phyloP scores from a whole-genome alignment of 805 yeast genomes.

The Peterozyma xylosa region DNA sequence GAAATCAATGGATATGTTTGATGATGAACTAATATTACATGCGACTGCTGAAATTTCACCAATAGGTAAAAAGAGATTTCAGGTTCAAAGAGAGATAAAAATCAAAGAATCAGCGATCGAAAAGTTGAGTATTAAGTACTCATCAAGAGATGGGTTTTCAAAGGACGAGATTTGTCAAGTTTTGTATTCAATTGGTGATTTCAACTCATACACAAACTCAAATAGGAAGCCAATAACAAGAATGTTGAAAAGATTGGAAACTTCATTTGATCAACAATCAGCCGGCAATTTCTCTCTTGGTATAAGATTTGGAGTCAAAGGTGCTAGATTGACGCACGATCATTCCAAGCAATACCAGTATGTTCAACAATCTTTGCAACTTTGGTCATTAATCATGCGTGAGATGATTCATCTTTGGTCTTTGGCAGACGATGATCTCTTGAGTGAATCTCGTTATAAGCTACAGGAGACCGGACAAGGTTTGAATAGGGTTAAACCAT shows the following conservation, averaged over 20 bases:
- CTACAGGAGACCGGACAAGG: slow-evolving; percentile 77
- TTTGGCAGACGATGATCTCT: slow-evolving; percentile 65
- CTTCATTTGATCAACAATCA: slow-evolving; percentile 37
- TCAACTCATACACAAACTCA: slow-evolving; percentile 62
- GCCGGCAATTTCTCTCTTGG: slow-evolving; percentile 42
- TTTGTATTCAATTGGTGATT: slow-evolving; percentile 73
- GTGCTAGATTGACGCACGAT: slow-evolving; percentile 67
- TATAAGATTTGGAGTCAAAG: slow-evolving; percentile 57
- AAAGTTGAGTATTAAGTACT: slow-evolving; percentile 41
- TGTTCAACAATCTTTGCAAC: slow-evolving; percentile 63
- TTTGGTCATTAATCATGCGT: slow-evolving; percentile 74
- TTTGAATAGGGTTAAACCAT: slow-evolving; percentile 64
- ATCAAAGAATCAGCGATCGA: slow-evolving; percentile 68
- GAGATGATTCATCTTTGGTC: slow-evolving; percentile 77
- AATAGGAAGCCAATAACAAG: slow-evolving; percentile 62
- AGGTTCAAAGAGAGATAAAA: slow-evolving; percentile 52
- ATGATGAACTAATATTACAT: slow-evolving; percentile 48
- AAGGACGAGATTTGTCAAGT: slow-evolving; percentile 66
- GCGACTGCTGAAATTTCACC: slow-evolving; percentile 68
- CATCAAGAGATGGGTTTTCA: slow-evolving; percentile 28
- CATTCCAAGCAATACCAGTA: slow-evolving; percentile 69
- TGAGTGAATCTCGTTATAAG: slow-evolving; percentile 47
- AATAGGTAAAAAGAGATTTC: slow-evolving; percentile 43
- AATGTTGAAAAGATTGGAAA: slow-evolving; percentile 45
- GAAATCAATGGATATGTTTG: slow-evolving; percentile 35